phyloP scores from a whole-genome alignment of 352 stramenopile genomes.

The Globisporangium nodosum region DNA sequence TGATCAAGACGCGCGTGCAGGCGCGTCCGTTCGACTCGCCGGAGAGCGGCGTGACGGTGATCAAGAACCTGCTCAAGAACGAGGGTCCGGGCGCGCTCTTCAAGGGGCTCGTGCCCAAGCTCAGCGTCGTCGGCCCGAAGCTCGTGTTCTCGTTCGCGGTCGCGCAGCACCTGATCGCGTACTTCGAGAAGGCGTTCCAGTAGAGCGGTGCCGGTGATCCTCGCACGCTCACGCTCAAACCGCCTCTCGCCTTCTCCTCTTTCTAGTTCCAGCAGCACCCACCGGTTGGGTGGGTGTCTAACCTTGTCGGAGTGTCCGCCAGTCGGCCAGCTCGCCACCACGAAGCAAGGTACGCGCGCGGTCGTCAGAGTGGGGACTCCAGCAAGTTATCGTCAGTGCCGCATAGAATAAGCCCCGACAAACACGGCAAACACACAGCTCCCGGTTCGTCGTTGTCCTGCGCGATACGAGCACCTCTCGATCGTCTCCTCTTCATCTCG shows the following conservation, averaged over 20 bases:
- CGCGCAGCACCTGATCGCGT: constrained; percentile 92
- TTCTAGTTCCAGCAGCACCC: constrained; percentile 8
- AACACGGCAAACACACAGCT: background rate
- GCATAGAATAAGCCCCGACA: background rate
- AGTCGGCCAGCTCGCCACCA: background rate
- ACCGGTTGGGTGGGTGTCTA: constrained; percentile 17
- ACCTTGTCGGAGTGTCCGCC: constrained; percentile 5
- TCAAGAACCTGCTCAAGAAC: constrained; percentile 91
- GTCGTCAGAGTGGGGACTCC: background rate
- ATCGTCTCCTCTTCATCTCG: no score
- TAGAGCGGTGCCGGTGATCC: constrained; percentile 1
- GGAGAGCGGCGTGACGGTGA: constrained; percentile 86
- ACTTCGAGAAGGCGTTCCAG: constrained; percentile 88
- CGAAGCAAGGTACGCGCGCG: background rate
- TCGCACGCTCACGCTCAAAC: no score
- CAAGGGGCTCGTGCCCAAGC: constrained; percentile 94
- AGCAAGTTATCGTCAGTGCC: background rate
- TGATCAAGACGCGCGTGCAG: constrained; percentile 96
- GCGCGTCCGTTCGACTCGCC: constrained; percentile 92
- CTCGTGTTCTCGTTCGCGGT: constrained; percentile 96
- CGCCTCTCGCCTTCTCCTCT: background rate
- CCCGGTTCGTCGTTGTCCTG: no score
- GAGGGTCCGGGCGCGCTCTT: constrained; percentile 91
- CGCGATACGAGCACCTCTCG: no score
- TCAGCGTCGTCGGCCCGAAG: constrained; percentile 94